phyloP scores from a whole-genome alignment of 2,329 filamentous ascomycete species.

The Cladosporium sphaerospermum region DNA sequence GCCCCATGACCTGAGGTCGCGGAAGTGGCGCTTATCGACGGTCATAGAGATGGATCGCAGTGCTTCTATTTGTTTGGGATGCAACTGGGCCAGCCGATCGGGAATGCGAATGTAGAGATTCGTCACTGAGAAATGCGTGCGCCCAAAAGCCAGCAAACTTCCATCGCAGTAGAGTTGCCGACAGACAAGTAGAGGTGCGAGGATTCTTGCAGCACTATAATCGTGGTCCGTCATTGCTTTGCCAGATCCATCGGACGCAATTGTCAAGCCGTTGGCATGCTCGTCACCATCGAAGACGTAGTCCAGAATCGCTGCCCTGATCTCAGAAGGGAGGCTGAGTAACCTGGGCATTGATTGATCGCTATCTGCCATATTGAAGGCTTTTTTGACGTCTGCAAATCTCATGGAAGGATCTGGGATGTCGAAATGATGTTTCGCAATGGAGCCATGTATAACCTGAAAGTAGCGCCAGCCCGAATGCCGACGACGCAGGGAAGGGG shows the following conservation, averaged over 20 bases:
- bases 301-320: slow-evolving; percentile 32
- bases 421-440: too few species aligned
- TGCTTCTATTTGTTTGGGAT: slow-evolving; percentile 23
- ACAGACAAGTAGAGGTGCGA: slow-evolving; percentile 34
- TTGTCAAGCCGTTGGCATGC: slow-evolving; percentile 9
- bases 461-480: too few species aligned
- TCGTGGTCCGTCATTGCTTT: slow-evolving; percentile 23
- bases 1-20: slow-evolving; percentile 28
- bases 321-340: slow-evolving; percentile 32
- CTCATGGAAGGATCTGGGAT: too few species aligned
- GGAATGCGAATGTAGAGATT: slow-evolving; percentile 30
- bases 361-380: neutral
- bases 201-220: slow-evolving; percentile 23
- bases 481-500: too few species aligned
- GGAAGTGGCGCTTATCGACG: slow-evolving; percentile 27
- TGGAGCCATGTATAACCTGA: too few species aligned
- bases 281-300: slow-evolving; percentile 20
- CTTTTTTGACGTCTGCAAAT: too few species aligned
- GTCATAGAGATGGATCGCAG: slow-evolving; percentile 30
- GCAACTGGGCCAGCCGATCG: slow-evolving; percentile 21
- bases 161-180: slow-evolving; percentile 34
- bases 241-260: slow-evolving; percentile 13
- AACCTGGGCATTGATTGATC: slow-evolving; percentile 11
- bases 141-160: slow-evolving; percentile 28
- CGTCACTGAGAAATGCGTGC: slow-evolving; percentile 32